Conservation (phyloP, 371 early-diverging fungal genomes). For the Mortierella sp. region DNA sequence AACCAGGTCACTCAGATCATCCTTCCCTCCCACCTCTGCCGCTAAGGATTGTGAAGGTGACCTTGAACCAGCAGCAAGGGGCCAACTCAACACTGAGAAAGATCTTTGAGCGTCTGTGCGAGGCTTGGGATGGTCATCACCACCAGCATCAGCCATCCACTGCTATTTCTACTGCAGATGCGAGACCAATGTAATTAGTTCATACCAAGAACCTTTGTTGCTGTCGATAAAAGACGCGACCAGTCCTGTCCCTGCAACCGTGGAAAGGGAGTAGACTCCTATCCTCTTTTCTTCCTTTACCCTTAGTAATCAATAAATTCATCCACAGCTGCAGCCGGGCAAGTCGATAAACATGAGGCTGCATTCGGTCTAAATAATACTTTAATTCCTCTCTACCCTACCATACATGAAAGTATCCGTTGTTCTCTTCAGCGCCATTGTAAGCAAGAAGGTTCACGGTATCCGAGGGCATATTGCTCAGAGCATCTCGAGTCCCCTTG, state of each 20-base stretch:
- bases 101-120: slow-evolving; percentile 39
- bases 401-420: background rate
- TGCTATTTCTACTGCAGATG: background rate
- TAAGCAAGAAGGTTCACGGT: background rate
- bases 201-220: background rate
- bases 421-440: background rate
- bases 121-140: slow-evolving; percentile 37
- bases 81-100: slow-evolving; percentile 52
- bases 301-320: background rate
- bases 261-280: background rate
- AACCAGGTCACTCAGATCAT: background rate
- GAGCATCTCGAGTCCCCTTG: background rate
- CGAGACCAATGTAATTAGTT: background rate
- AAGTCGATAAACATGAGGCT: background rate
- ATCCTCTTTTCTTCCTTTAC: background rate
- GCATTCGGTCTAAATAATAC: background rate
- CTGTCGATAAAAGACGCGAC: background rate
- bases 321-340: background rate
- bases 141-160: background rate
- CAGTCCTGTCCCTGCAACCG: too few species aligned
- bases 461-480: background rate
- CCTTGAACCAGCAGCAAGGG: slow-evolving; percentile 50
- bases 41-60: slow-evolving; percentile 37
- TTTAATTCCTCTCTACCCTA: background rate
- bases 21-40: slow-evolving; percentile 4